A percentile compares a stretch with the other conserved stretches of the same genome.
These are phyloP conservation scores for Olyra latifolia DNA, from an alignment of 176 grass and related monocot species.

Conservation along the genomic window DNA sequence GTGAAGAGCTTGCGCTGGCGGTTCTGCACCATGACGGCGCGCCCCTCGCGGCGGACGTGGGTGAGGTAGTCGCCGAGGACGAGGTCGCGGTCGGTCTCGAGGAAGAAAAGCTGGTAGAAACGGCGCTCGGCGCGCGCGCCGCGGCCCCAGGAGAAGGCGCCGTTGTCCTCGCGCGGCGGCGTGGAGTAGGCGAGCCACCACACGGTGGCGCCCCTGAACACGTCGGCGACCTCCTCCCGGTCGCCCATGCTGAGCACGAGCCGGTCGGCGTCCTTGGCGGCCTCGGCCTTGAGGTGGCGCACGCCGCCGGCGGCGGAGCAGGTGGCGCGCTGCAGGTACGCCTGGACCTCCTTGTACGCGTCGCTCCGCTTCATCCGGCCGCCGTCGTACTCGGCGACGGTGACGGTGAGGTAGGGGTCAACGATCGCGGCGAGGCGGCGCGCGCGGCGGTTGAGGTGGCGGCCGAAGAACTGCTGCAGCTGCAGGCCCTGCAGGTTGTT, in stretches of 20 bases:
- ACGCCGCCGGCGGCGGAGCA: background rate
- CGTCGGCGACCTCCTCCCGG: conserved; percentile 48
- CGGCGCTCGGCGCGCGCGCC: background rate
- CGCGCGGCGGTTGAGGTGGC: background rate
- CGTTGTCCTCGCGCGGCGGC: background rate
- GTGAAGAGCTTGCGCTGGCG: conserved; percentile 45
- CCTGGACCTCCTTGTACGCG: conserved; percentile 26
- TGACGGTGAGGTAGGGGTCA: conserved; percentile 34
- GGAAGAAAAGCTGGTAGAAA: conserved; percentile 38
- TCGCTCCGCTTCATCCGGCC: conserved; percentile 29
- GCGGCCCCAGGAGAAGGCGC: background rate
- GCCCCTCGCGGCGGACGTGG: conserved; percentile 20
- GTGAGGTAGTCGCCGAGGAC: conserved; percentile 31
- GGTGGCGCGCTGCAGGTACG: conserved; percentile 35
- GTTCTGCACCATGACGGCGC: conserved; percentile 14
- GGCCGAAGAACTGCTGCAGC: background rate
- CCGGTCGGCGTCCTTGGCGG: background rate
- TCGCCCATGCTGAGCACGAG: conserved; percentile 33
- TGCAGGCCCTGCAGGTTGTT: conserved; percentile 22
- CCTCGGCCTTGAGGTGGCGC: conserved; percentile 25
- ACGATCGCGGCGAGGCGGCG: background rate
- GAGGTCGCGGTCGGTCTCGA: conserved; percentile 25
- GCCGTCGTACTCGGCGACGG: conserved; percentile 31
- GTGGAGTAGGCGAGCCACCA: conserved; percentile 8
- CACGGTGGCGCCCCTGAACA: background rate